Evolutionary conservation across 768 basidiomycete genomes (phyloP).

Genomic region (Royoungia palumana): DNA sequence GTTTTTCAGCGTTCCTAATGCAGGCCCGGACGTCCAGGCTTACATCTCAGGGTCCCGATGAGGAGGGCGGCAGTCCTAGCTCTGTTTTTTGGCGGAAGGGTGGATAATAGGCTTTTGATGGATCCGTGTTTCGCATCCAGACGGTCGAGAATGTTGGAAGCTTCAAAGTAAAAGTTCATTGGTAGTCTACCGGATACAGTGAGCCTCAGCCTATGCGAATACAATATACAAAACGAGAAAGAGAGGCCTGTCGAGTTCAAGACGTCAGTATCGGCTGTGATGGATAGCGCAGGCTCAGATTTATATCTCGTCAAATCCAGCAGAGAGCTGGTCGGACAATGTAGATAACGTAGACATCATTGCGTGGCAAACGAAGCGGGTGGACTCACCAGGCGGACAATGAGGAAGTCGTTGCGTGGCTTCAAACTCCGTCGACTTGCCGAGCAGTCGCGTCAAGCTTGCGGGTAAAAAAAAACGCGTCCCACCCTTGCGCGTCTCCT

Average conservation of each 20-base stretch:
- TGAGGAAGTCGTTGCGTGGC: not conserved
- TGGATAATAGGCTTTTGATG: constrained; percentile 78
- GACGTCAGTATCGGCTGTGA: constrained; percentile 28
- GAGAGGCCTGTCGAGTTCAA: constrained; percentile 11
- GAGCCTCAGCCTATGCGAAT: constrained; percentile 23
- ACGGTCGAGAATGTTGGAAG: constrained; percentile 77
- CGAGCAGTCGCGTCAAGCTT: constrained; percentile 25
- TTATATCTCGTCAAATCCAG: constrained; percentile 48
- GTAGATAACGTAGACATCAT: constrained; percentile 84
- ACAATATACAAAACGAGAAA: constrained; percentile 16
- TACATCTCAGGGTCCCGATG: constrained; percentile 95
- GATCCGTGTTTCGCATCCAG: constrained; percentile 90
- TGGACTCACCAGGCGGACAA: constrained; percentile 24
- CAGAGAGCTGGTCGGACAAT: constrained; percentile 71
- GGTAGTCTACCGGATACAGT: constrained; percentile 29
- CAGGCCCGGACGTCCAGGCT: constrained; percentile 24
- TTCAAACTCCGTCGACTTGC: constrained; percentile 34
- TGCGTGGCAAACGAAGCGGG: not conserved
- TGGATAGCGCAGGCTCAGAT: constrained; percentile 22
- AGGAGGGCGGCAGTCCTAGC: constrained; percentile 83
- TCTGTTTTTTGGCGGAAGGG: constrained; percentile 68
- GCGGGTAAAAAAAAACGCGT: constrained; percentile 26
- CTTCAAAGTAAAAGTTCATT: constrained; percentile 98
- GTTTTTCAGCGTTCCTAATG: constrained; percentile 7
- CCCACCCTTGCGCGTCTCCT: not conserved